Evolutionary conservation across 352 stramenopile species (phyloP).

Genomic region (Pythium chondricola): DNA sequence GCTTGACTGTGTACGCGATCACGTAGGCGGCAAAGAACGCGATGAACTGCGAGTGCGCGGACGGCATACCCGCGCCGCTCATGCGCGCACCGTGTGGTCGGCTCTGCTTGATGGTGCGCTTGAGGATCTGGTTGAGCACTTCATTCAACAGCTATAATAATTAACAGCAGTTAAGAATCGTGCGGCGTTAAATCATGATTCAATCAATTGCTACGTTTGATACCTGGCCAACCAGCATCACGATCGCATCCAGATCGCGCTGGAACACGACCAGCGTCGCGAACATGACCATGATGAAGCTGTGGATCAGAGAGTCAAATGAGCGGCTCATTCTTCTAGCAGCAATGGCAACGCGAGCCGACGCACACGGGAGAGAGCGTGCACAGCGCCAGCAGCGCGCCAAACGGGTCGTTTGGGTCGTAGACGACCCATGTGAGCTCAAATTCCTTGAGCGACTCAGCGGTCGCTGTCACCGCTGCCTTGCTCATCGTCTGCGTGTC

Average conservation of each 20-base stretch:
- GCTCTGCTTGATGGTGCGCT: constrained; percentile 64
- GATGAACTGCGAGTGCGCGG: constrained; percentile 78
- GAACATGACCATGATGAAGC: constrained; percentile 84
- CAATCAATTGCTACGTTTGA: too few species aligned
- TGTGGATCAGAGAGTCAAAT: constrained; percentile 17
- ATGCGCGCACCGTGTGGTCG: constrained; percentile 59
- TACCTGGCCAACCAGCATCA: constrained; percentile 68
- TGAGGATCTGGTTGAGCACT: constrained; percentile 73
- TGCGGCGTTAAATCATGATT: too few species aligned
- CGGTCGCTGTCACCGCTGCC: constrained; percentile 6
- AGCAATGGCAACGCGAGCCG: too few species aligned
- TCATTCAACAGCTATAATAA: constrained; percentile 55
- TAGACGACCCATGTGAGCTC: constrained; percentile 85
- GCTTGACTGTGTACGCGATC: constrained; percentile 59
- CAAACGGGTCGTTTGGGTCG: constrained; percentile 60
- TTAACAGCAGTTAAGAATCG: not conserved
- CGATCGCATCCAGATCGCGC: constrained; percentile 70
- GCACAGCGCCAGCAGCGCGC: constrained; percentile 58
- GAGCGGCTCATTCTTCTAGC: too few species aligned
- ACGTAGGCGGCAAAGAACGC: constrained; percentile 71
- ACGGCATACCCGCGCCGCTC: constrained; percentile 68
- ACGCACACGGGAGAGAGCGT: constrained; percentile 71
- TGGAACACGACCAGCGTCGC: constrained; percentile 69
- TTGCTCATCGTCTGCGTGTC: not conserved
- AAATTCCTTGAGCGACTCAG: constrained; percentile 49